These are phyloP conservation scores for Pythium sukuiense DNA, from an alignment of 352 stramenopile species.

Conservation along the genomic window DNA sequence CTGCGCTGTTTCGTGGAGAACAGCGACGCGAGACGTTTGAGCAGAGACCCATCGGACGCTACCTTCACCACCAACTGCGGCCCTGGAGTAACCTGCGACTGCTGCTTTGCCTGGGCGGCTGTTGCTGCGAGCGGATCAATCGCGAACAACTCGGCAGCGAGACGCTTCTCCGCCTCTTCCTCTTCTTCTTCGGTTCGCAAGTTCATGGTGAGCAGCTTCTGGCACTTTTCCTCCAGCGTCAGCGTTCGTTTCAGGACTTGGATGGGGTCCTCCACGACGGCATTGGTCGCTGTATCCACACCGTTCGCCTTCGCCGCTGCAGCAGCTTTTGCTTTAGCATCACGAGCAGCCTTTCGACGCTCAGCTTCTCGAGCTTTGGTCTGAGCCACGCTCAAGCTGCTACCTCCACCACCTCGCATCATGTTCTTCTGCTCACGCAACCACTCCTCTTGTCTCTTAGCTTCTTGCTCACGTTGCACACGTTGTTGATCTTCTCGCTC, in stretches of 20 bases:
- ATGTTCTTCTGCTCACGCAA: slow-evolving; percentile 17
- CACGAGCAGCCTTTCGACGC: slow-evolving; percentile 17
- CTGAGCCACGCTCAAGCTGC: background rate
- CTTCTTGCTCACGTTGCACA: slow-evolving; percentile 18
- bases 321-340: slow-evolving; percentile 21
- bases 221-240: slow-evolving; percentile 33
- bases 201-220: slow-evolving; percentile 27
- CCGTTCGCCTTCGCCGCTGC: slow-evolving; percentile 11
- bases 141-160: slow-evolving; percentile 21
- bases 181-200: slow-evolving; percentile 37
- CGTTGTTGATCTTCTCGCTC: slow-evolving; percentile 24
- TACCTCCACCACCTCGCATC: slow-evolving; percentile 9
- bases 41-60: background rate
- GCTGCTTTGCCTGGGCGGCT: slow-evolving; percentile 4
- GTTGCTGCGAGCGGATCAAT: slow-evolving; percentile 26
- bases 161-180: slow-evolving; percentile 21
- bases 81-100: background rate
- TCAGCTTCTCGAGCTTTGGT: slow-evolving; percentile 18
- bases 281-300: background rate
- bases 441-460: slow-evolving; percentile 15
- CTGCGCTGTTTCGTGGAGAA: background rate
- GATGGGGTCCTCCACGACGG: slow-evolving; percentile 7
- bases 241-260: slow-evolving; percentile 19
- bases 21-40: slow-evolving; percentile 1
- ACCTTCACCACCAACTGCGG: background rate